Conservation (phyloP, 495 filamentous ascomycete species). For the Hypoxylon fragiforme region DNA sequence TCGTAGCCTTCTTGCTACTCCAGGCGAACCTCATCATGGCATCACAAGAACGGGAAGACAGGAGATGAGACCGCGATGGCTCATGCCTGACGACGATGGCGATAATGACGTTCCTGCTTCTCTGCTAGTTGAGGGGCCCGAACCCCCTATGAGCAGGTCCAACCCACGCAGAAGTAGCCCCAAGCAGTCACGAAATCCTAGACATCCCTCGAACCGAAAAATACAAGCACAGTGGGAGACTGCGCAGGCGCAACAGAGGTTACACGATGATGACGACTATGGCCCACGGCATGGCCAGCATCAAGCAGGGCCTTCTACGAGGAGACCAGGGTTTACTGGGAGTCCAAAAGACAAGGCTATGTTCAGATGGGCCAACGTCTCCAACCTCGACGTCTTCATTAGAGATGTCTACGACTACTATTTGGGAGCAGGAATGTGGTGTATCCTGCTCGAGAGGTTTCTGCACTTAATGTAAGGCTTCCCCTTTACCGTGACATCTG, state of each 20-base stretch:
- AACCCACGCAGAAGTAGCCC: constrained; percentile 29
- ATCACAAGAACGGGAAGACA: constrained; percentile 4
- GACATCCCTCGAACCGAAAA: constrained; percentile 56
- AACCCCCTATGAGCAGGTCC: constrained; percentile 39
- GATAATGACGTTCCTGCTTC: constrained; percentile 94
- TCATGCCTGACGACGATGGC: constrained; percentile 65
- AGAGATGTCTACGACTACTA: constrained; percentile 91
- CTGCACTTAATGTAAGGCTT: constrained; percentile 76
- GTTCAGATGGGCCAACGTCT: constrained; percentile 95
- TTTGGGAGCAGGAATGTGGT: constrained; percentile 83
- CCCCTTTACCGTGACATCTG: neutral
- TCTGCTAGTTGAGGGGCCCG: constrained; percentile 70
- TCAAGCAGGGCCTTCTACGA: constrained; percentile 18
- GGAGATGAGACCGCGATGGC: constrained; percentile 38
- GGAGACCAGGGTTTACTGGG: constrained; percentile 48
- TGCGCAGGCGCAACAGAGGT: constrained; percentile 61
- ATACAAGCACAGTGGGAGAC: constrained; percentile 69
- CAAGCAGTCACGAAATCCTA: constrained; percentile 27
- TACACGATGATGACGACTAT: constrained; percentile 53
- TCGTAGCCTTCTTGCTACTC: constrained; percentile 51
- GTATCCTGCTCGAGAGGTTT: constrained; percentile 71
- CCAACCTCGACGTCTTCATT: constrained; percentile 89
- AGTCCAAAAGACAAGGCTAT: constrained; percentile 82
- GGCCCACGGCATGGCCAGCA: constrained; percentile 38
- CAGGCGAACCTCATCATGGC: constrained; percentile 16